phyloP scores from a whole-genome alignment of 1,284 basidiomycete genomes.

The Ceratobasidium sp. region DNA sequence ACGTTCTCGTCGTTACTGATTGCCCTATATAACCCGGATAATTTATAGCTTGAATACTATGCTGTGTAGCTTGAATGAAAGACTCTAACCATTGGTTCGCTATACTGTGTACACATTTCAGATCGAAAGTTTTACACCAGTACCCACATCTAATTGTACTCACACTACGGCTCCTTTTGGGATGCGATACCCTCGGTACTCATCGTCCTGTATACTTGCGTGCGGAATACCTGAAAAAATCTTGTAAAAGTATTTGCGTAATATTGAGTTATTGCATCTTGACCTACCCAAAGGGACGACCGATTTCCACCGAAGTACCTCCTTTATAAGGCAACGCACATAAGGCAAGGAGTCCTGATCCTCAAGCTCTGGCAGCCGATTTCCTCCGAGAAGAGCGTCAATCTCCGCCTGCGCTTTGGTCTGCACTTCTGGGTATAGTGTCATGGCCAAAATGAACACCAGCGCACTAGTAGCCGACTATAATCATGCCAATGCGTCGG shows the following conservation, averaged over 20 bases:
- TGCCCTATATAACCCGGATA: slow-evolving; percentile 10
- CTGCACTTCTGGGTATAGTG: slow-evolving; percentile 46
- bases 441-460: slow-evolving; percentile 42
- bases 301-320: slow-evolving; percentile 11
- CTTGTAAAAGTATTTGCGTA: no score
- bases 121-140: no score
- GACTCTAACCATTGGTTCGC: no score
- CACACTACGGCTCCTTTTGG: slow-evolving; percentile 44
- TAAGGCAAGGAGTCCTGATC: slow-evolving; percentile 30
- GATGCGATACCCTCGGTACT: slow-evolving; percentile 44
- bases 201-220: slow-evolving; percentile 40
- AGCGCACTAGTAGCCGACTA: slow-evolving; percentile 10
- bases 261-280: no score
- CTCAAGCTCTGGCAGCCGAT: slow-evolving; percentile 26
- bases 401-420: slow-evolving; percentile 48
- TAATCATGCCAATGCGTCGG: not conserved
- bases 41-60: no score
- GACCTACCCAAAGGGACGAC: slow-evolving; percentile 11
- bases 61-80: no score
- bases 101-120: no score
- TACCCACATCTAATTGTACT: not conserved
- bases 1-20: slow-evolving; percentile 39
- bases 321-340: slow-evolving; percentile 8
- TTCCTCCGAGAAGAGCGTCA: slow-evolving; percentile 47
- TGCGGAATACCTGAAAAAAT: slow-evolving; percentile 35